Conservation (phyloP, 352 stramenopile genomes). For the Phytophthora citrophthora region DNA sequence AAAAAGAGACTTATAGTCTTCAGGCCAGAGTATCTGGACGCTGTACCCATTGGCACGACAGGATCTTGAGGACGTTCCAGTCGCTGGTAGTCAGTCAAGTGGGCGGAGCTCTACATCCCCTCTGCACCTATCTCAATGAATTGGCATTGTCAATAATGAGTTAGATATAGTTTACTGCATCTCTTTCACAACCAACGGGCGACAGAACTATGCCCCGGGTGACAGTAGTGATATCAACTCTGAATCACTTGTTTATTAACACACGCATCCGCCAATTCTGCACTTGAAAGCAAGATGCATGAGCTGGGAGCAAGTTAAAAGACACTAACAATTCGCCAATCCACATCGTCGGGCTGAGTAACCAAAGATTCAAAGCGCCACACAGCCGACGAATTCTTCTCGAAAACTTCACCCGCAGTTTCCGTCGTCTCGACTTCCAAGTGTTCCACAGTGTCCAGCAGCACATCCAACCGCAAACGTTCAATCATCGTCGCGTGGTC, state of each 20-base stretch:
- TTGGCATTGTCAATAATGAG: no score
- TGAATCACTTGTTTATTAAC: conserved; percentile 1
- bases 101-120: no score
- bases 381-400: conserved; percentile 35
- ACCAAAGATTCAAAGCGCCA: conserved; percentile 61
- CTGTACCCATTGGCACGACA: no score
- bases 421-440: conserved; percentile 45
- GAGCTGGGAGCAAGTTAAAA: conserved; percentile 18
- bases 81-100: no score
- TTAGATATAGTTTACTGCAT: no score
- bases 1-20: no score
- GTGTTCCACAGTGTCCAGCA: conserved; percentile 45
- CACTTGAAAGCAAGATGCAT: not conserved
- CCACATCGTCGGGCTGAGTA: conserved; percentile 54
- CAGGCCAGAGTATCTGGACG: no score
- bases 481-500: conserved; percentile 44
- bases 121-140: no score
- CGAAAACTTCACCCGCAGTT: conserved; percentile 32
- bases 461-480: conserved; percentile 47
- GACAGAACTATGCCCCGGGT: no score
- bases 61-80: no score
- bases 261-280: not conserved
- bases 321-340: conserved; percentile 59
- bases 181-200: no score
- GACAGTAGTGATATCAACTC: no score